A percentile compares a stretch with the other conserved stretches of the same genome.
Conservation (phyloP, 495 filamentous ascomycete genomes). For the Hyaloscypha variabilis region DNA sequence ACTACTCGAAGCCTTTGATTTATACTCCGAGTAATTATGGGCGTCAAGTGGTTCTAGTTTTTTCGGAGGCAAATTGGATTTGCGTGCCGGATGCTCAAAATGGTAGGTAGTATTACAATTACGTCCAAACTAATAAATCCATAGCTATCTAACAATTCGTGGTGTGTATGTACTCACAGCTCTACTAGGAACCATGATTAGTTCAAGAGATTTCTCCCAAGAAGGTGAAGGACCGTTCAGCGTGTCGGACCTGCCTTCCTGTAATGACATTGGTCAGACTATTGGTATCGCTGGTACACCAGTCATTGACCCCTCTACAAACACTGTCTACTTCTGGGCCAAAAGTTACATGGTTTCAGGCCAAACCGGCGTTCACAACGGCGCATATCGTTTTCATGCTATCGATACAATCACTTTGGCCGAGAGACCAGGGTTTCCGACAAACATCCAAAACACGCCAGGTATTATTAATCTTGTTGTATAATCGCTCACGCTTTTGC, state of each 20-base stretch:
- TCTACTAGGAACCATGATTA: no score
- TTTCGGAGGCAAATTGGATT: not conserved
- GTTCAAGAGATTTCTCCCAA: no score
- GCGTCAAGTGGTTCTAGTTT: not conserved
- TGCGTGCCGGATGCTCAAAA: no score
- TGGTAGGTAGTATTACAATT: no score
- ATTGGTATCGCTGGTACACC: conserved; percentile 41
- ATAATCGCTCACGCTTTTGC: not conserved
- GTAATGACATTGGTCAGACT: not conserved
- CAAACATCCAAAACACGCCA: not conserved
- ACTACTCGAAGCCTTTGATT: not conserved
- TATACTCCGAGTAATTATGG: not conserved
- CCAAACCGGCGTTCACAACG: conserved; percentile 17
- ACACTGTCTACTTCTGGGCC: conserved; percentile 42
- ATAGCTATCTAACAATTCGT: no score
- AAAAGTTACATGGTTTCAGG: conserved; percentile 40
- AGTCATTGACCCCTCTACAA: conserved; percentile 40
- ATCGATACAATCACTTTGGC: no score
- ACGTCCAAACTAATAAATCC: no score
- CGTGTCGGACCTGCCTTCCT: no score
- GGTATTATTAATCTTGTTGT: not conserved
- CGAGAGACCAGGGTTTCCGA: not conserved
- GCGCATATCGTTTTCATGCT: no score
- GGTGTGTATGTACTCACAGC: no score
- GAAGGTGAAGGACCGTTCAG: no score